Percentiles rank a stretch among this genome's conserved stretches.
These are phyloP conservation scores for Margaritispora aquatica DNA, from an alignment of 495 filamentous ascomycete species.

Conservation along the genomic window DNA sequence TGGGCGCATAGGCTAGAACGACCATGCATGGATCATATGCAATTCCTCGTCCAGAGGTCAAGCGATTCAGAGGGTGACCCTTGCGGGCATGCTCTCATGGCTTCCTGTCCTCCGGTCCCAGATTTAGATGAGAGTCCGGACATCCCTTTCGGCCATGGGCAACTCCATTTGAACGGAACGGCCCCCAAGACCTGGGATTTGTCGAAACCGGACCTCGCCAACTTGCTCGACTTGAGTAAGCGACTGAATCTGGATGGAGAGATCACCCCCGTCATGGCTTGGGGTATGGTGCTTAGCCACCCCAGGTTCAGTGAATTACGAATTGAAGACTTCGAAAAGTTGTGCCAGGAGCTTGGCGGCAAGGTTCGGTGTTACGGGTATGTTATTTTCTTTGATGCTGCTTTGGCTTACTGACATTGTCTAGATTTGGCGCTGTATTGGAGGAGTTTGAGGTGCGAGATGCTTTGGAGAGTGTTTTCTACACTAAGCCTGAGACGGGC, in stretches of 20 bases:
- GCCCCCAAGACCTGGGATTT: slow-evolving; percentile 59
- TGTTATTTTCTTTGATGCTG: slow-evolving; percentile 31
- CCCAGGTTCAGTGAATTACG: slow-evolving; percentile 58
- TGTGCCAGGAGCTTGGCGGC: slow-evolving; percentile 64
- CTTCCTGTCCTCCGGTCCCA: slow-evolving; percentile 69
- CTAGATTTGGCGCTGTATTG: slow-evolving; percentile 73
- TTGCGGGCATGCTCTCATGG: slow-evolving; percentile 84
- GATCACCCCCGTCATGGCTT: slow-evolving; percentile 95
- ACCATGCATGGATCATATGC: slow-evolving; percentile 92
- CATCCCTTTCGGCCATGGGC: slow-evolving; percentile 41
- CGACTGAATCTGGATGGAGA: slow-evolving; percentile 84
- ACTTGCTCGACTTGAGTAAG: slow-evolving; percentile 77
- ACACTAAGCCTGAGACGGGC: slow-evolving; percentile 11
- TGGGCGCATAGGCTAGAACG: slow-evolving; percentile 68
- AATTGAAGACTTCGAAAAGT: slow-evolving; percentile 60
- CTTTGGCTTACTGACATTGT: slow-evolving; percentile 13
- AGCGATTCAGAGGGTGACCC: slow-evolving; percentile 45
- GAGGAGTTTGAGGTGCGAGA: slow-evolving; percentile 92
- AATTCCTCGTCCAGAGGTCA: slow-evolving; percentile 59
- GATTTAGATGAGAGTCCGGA: slow-evolving; percentile 33
- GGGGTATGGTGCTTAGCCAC: slow-evolving; percentile 72
- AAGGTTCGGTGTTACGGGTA: slow-evolving; percentile 94
- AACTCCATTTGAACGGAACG: slow-evolving; percentile 26
- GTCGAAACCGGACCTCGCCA: slow-evolving; percentile 65
- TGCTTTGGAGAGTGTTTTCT: slow-evolving; percentile 66